These are phyloP conservation scores for Fusarium dlaminii DNA, from an alignment of 2,329 filamentous ascomycete genomes.

Conservation along the genomic window DNA sequence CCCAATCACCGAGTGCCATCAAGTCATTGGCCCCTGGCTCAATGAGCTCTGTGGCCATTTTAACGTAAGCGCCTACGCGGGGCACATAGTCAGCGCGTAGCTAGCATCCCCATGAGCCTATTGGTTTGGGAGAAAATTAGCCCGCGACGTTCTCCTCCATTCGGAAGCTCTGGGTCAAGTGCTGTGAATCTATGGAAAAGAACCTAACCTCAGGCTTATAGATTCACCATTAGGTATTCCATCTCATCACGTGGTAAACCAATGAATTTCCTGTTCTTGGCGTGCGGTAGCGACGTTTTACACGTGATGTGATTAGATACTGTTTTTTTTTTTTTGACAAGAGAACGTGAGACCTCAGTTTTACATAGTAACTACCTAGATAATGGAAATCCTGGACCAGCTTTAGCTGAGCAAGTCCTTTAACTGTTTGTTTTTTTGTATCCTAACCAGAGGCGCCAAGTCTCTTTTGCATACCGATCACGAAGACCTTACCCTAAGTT, in stretches of 20 bases:
- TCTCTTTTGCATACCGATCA: neutral
- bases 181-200: neutral
- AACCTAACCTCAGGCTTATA: neutral
- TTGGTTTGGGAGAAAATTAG: constrained; percentile 30
- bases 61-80: constrained; percentile 32
- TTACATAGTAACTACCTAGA: too few relatives aligned
- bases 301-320: neutral
- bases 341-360: neutral
- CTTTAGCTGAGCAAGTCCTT: neutral
- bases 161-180: constrained; percentile 11
- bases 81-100: constrained; percentile 25
- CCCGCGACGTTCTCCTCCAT: constrained; percentile 10
- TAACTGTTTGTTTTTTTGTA: neutral
- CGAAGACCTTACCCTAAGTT: neutral
- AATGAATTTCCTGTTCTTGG: neutral
- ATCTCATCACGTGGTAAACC: constrained; percentile 14
- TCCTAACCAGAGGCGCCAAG: neutral
- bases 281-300: neutral
- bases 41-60: constrained; percentile 2
- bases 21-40: constrained; percentile 8
- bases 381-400: neutral
- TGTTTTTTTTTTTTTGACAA: neutral
- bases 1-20: constrained; percentile 22
- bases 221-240: neutral
- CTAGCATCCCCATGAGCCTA: constrained; percentile 1